Evolutionary conservation across 208 protist species (phyloP), one percentile per base, ranked within the genome.

Genomic region (Trypanosoma melophagium): DNA sequence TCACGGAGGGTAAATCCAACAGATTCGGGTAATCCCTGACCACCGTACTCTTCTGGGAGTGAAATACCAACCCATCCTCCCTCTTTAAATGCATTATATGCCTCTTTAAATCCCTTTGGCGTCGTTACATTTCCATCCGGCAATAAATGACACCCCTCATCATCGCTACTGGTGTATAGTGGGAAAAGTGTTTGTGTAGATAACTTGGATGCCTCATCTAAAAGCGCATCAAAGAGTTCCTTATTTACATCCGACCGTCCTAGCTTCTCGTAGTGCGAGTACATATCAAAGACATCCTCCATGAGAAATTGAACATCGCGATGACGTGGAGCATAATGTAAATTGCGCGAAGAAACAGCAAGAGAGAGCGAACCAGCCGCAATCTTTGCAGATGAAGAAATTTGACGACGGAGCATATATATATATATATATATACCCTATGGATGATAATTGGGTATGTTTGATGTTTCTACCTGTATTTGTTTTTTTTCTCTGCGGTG

Each of bases 71-170:
- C 76, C 92, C 92, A 97, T 14, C 90, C 90, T 58, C 82, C 87
- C 55, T 90, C 87, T 9, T 58, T 61, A 67, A 80, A 90, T 7
- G 74, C 44, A 66, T 95, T 66, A 77, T 94, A 97, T 24, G 88
- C 92, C 73, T 91, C 90, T 78, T 94, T 93, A 73, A 90, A 96
- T 24, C 87, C 89, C 51, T 84, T 89, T 0, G 92, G 88, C 14
- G 84, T 90, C 14, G 60, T 81, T 28, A 93, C 87, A 19, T 61
- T 60, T 19, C 84, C 81, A 49, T 93, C 72, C 10, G 44, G 45
- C 40, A 78, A 66, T 40, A 85, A 63, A 21, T 66, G 24, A 69
- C 87, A 93, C 24, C 83, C 80, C 52, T 82, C 87, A 24, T 17
- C 45, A 67, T 90, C 83, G 8, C 78, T 69, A 51, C 71, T 68